phyloP scores from a whole-genome alignment of 2,329 filamentous ascomycete species.

The Chrysoporthe deuterocubensis region DNA sequence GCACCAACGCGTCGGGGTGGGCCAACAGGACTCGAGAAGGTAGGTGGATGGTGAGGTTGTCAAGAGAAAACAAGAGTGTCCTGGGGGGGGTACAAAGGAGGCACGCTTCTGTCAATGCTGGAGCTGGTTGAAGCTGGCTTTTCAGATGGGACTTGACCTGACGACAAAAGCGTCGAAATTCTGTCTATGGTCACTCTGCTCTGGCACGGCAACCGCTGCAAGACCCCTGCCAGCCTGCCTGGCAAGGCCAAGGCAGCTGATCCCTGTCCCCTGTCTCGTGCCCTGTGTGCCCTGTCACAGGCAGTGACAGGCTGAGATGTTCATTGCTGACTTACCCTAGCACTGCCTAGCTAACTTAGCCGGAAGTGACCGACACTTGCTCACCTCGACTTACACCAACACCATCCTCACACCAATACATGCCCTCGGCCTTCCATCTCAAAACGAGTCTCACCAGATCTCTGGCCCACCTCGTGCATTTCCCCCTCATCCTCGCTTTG shows the following conservation, averaged over 20 bases:
- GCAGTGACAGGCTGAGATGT: not conserved
- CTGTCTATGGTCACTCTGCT: conserved; percentile 13
- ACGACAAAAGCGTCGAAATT: conserved; percentile 21
- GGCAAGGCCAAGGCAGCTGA: conserved; percentile 8
- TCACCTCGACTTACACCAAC: conserved; percentile 17
- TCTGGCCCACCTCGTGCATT: not conserved
- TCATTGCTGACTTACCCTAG: conserved; percentile 1
- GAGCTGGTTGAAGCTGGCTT: not conserved
- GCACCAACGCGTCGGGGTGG: not conserved
- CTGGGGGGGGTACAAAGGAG: not conserved
- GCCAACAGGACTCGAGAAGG: not conserved
- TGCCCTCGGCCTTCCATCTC: conserved; percentile 5
- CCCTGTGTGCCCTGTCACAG: not conserved
- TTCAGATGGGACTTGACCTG: not conserved
- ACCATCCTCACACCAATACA: not conserved
- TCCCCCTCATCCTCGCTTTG: not conserved
- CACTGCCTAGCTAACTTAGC: not conserved
- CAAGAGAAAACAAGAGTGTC: not conserved
- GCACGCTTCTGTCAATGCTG: not conserved
- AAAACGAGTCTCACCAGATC: not conserved
- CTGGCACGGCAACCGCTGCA: conserved; percentile 22
- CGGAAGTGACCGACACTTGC: conserved; percentile 9
- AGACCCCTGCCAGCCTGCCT: conserved; percentile 2
- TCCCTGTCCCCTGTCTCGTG: conserved; percentile 8
- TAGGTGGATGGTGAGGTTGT: not conserved